A percentile compares a stretch with the other conserved stretches of the same genome.
Evolutionary conservation across 495 filamentous ascomycete species (phyloP).

Genomic region (Penicillium goetzii): DNA sequence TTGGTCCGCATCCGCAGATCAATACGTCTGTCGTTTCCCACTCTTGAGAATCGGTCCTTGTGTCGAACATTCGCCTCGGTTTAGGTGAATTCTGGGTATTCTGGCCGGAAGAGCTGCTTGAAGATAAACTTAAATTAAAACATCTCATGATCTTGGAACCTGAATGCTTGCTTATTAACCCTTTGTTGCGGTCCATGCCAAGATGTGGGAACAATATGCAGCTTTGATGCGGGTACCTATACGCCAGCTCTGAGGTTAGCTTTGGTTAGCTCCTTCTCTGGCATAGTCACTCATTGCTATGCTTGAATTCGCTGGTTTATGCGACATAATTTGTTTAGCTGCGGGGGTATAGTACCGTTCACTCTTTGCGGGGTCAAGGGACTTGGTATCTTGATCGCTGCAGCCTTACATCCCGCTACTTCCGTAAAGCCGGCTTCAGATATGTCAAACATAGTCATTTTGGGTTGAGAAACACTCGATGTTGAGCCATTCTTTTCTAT

Average conservation of each 20-base stretch:
- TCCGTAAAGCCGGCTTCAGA: not conserved
- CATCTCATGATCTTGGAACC: not conserved
- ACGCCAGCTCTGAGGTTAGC: not conserved
- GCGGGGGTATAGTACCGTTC: not conserved
- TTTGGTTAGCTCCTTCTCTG: not conserved
- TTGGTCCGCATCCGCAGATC: constrained; percentile 47
- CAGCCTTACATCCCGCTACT: not conserved
- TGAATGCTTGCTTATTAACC: not conserved
- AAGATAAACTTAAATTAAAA: not conserved
- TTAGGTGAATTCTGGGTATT: not conserved
- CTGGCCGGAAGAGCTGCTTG: not conserved
- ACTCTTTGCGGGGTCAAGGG: not conserved
- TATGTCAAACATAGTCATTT: not conserved
- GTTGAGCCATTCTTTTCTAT: not conserved
- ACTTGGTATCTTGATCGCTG: not conserved
- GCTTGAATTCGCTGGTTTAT: not conserved
- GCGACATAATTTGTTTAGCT: not conserved
- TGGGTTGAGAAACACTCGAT: not conserved
- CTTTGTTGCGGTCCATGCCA: not conserved
- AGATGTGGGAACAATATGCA: constrained; percentile 8
- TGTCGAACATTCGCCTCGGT: not conserved
- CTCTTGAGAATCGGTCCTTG: constrained; percentile 6
- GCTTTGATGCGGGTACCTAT: not conserved
- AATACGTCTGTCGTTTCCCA: constrained; percentile 42
- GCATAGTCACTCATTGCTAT: constrained; percentile 1